Evolutionary conservation across 768 basidiomycete species (phyloP).

Genomic region (Pholiota conissans): DNA sequence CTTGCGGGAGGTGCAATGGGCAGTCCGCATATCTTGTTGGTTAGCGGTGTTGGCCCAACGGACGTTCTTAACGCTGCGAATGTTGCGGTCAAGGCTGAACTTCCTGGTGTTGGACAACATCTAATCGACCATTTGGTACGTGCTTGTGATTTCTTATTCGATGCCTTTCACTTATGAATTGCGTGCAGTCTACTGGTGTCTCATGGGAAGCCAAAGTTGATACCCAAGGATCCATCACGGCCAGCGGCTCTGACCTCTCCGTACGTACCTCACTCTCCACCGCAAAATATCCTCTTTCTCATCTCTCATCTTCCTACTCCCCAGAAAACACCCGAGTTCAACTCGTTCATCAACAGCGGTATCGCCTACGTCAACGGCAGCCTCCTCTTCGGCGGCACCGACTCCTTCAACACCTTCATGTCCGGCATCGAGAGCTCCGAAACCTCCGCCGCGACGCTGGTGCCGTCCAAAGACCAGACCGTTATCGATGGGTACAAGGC

Average conservation of each 20-base stretch:
- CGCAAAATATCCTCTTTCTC: not conserved
- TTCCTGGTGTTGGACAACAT: conserved; percentile 64
- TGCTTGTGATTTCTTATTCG: not conserved
- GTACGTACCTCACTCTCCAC: conserved; percentile 11
- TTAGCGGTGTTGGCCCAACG: conserved; percentile 58
- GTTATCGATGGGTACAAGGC: conserved; percentile 57
- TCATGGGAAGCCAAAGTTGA: conserved; percentile 22
- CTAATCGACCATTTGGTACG: conserved; percentile 48
- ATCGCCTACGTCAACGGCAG: conserved; percentile 61
- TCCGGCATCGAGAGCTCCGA: conserved; percentile 12
- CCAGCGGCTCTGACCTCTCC: conserved; percentile 27
- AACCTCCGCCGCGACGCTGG: conserved; percentile 28
- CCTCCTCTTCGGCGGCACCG: conserved; percentile 38
- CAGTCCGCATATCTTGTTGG: conserved; percentile 53
- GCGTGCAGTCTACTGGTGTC: conserved; percentile 21
- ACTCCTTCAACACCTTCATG: conserved; percentile 20
- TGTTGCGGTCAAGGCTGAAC: conserved; percentile 43
- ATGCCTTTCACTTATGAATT: not conserved
- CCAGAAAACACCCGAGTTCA: conserved; percentile 37
- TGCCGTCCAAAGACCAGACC: conserved; percentile 40
- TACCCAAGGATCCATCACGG: conserved; percentile 27
- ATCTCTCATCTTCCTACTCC: not conserved
- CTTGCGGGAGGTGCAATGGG: conserved; percentile 52
- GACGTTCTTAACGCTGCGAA: conserved; percentile 48
- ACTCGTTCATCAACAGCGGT: conserved; percentile 66